Evolutionary conservation across 140 eudicot genomes (phyloP).

Genomic region (Bidens hawaiensis): DNA sequence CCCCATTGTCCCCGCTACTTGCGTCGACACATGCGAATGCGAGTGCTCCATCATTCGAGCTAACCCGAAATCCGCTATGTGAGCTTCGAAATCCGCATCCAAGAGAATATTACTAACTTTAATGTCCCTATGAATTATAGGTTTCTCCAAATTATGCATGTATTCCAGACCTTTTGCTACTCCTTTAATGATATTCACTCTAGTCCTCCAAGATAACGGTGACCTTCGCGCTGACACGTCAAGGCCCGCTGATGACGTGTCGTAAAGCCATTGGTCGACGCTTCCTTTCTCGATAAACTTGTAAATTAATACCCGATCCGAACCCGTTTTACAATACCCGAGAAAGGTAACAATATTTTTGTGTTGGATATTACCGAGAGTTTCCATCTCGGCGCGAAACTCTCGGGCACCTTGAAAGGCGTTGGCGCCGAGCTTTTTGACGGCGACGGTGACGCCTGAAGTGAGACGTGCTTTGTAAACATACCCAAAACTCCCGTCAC

Average conservation of each 20-base stretch:
- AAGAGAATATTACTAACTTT: background rate
- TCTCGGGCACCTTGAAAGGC: constrained; percentile 86
- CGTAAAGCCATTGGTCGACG: constrained; percentile 77
- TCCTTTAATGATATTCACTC: constrained; percentile 50
- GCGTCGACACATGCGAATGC: constrained; percentile 75
- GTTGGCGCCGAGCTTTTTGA: constrained; percentile 54
- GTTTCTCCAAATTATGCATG: constrained; percentile 55
- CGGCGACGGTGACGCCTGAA: constrained; percentile 53
- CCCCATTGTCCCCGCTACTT: constrained; percentile 92
- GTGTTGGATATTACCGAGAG: constrained; percentile 67
- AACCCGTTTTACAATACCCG: constrained; percentile 58
- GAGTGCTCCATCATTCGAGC: constrained; percentile 52
- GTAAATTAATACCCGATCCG: constrained; percentile 61
- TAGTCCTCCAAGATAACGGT: constrained; percentile 61
- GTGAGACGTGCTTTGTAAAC: constrained; percentile 60
- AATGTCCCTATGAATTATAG: constrained; percentile 67
- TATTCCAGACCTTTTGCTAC: constrained; percentile 57
- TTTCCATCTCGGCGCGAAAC: constrained; percentile 87
- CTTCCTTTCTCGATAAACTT: constrained; percentile 71
- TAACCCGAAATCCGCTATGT: constrained; percentile 86
- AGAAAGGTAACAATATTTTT: constrained; percentile 52
- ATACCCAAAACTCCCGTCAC: constrained; percentile 82
- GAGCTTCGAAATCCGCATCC: constrained; percentile 45
- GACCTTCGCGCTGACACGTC: background rate
- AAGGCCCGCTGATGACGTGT: constrained; percentile 35